These are phyloP conservation scores for Brassica napus DNA, from an alignment of 345 rosid species.

Conservation along the genomic window Da-Ae NC_063438.1:2949001-2949500, in stretches of 20 bases:
- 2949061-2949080: conserved; percentile 49
- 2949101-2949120: conserved; percentile 56
- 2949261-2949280: conserved; percentile 1
- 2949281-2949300: conserved; percentile 2
- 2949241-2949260: conserved; percentile 51
- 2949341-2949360: conserved; percentile 29
- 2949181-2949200: conserved; percentile 34
- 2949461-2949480: conserved; percentile 28
- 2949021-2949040: conserved; percentile 35
- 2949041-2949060: conserved; percentile 32
- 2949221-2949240: conserved; percentile 40
- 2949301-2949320: conserved; percentile 48
- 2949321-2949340: conserved; percentile 39
- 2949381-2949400: conserved; percentile 33
- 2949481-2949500: neutral
- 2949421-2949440: neutral
- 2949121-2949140: conserved; percentile 43
- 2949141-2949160: conserved; percentile 42
- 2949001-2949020: neutral
- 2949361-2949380: conserved; percentile 15
- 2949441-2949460: neutral
- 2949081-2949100: conserved; percentile 40
- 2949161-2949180: conserved; percentile 29
- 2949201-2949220: conserved; percentile 24
- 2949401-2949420: conserved; percentile 7